Evolutionary conservation across 2,329 filamentous ascomycete genomes (phyloP), one percentile per base, ranked within the genome.

Genomic region (Aspergillus flavus): DNA sequence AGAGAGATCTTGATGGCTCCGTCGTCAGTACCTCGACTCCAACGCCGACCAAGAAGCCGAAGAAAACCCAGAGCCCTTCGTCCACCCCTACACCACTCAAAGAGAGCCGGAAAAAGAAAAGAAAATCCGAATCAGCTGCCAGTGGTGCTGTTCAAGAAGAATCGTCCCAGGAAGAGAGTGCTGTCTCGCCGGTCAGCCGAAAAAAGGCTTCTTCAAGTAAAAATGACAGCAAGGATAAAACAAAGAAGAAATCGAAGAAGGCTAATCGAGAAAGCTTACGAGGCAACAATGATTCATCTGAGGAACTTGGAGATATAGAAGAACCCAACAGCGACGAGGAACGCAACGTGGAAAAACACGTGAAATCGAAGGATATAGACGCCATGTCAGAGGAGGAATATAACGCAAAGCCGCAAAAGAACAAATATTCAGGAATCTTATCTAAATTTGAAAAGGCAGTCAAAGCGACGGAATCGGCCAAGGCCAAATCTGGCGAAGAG

Each of bases 381-480:
- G 58, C 63, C 5, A 43, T 66, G 16, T 57, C 64, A 21, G 74
- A 78, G 4, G 71, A 71, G 5, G 71, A 71, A 28, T 61, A 61
- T 16, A 58, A 62, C 59, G 48, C 59, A 30, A 72, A 66, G 58
- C 55, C 50, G 61, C 62, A 61, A 16, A 76, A 72, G 62, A 69
- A 68, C 41, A 79, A 78, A 62, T 76, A 78, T 61, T 72, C 75
- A 2, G 71, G 73, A 16, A 74, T 80, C 11, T 32, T 78, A 30
- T 76, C 75, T n/a, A 80, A 78, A 61, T 79, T 79, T 58, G 72
- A 78, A 61, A 72, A 74, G n/a, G 78, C 78, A 1, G 61, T 64
- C 58, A 73, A 66, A 59, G 68, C 59, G 58, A 72, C 67, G 53
- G 63, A 67, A 34, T 63, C 62, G 30, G 59, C 61, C 19, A 65